phyloP scores from a whole-genome alignment of 208 protist species.

The Leishmania tropica region DNA sequence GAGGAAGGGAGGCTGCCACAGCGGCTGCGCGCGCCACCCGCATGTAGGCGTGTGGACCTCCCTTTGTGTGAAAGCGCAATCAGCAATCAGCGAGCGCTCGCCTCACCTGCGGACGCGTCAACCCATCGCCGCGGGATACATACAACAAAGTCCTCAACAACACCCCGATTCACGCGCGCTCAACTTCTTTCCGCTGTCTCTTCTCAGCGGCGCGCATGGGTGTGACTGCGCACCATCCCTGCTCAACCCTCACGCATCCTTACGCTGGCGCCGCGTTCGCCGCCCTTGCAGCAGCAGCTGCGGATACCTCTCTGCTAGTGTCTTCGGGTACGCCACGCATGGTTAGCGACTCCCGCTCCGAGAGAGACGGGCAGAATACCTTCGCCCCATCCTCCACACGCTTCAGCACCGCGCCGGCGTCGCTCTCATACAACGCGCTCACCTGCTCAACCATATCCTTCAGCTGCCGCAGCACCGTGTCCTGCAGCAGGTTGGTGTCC shows the following conservation, averaged over 20 bases:
- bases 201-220: background rate
- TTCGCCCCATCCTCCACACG: conserved; percentile 73
- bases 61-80: background rate
- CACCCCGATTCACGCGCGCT: background rate
- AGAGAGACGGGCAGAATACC: conserved; percentile 54
- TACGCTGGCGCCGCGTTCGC: background rate
- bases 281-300: background rate
- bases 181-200: background rate
- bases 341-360: conserved; percentile 46
- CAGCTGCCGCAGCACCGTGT: conserved; percentile 52
- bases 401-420: conserved; percentile 59
- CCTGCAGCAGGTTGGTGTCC: conserved; percentile 69
- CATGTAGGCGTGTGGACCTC: background rate
- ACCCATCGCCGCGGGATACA: background rate
- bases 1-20: background rate
- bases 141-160: background rate
- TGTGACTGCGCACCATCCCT: background rate
- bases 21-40: background rate
- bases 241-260: background rate
- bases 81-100: background rate
- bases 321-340: conserved; percentile 24
- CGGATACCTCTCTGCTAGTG: background rate
- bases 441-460: conserved; percentile 68
- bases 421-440: conserved; percentile 61
- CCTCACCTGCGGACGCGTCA: background rate